Evolutionary conservation across 2,329 filamentous ascomycete genomes (phyloP).

Genomic region (Colletotrichum neosansevieriae): DNA sequence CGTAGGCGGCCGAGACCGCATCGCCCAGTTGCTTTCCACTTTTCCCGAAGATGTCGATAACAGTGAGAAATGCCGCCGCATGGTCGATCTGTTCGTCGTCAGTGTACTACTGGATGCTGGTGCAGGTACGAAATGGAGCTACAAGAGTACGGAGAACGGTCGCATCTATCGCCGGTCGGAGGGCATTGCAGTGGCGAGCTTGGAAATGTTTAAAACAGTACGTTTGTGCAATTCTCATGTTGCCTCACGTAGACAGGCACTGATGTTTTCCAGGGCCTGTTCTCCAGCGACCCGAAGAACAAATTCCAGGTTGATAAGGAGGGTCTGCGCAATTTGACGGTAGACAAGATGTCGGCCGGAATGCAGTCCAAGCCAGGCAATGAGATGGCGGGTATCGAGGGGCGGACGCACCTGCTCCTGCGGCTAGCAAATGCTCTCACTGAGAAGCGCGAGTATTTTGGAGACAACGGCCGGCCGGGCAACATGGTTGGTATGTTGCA

Average conservation of each 20-base stretch:
- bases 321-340: conserved; percentile 79
- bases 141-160: conserved; percentile 90
- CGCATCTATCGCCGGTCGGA: conserved; percentile 87
- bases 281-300: conserved; percentile 84
- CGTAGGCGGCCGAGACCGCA: conserved; percentile 80
- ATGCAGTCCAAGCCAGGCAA: conserved; percentile 88
- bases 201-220: conserved; percentile 92
- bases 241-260: background rate
- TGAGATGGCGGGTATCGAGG: conserved; percentile 85
- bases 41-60: conserved; percentile 78
- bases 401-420: conserved; percentile 82
- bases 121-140: conserved; percentile 90
- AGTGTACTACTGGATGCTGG: conserved; percentile 89
- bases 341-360: conserved; percentile 80
- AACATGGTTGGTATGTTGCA: conserved; percentile 85
- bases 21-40: conserved; percentile 76
- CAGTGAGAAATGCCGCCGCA: conserved; percentile 78
- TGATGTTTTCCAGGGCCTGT: conserved; percentile 70
- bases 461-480: conserved; percentile 84
- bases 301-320: conserved; percentile 91
- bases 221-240: conserved; percentile 38
- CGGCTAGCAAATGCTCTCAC: conserved; percentile 80
- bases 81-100: conserved; percentile 82
- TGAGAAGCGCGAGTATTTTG: conserved; percentile 85
- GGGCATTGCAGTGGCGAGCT: conserved; percentile 80